Evolutionary conservation across 495 filamentous ascomycete genomes (phyloP).

Genomic region (Penicillium dipodomyicola): DNA sequence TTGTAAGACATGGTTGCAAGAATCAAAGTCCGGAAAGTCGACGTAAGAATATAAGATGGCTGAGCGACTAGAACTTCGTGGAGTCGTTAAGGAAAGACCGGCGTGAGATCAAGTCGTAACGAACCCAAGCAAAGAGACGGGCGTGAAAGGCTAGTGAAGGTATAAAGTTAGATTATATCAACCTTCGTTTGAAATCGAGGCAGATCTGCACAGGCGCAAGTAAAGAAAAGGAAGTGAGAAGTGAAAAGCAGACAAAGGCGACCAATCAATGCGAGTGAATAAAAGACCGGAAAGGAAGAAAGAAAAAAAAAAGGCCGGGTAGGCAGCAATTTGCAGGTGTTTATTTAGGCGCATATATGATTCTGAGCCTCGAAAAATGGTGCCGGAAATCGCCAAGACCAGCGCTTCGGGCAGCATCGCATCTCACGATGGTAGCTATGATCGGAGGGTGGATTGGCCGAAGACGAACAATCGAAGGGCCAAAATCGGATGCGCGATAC

Average conservation of each 20-base stretch:
- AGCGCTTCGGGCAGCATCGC: conserved; percentile 9
- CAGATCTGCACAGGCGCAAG: neutral
- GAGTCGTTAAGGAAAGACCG: conserved; percentile 45
- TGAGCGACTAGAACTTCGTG: conserved; percentile 38
- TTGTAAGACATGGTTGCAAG: conserved; percentile 54
- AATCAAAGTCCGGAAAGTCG: conserved; percentile 31
- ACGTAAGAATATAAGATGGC: conserved; percentile 41
- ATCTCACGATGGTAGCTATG: neutral
- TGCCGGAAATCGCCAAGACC: conserved; percentile 18
- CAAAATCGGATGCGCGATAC: neutral
- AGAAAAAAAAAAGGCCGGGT: neutral
- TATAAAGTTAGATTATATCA: conserved; percentile 12
- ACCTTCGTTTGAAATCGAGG: neutral
- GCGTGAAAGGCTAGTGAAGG: conserved; percentile 22
- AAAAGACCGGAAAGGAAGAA: neutral
- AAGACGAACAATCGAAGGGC: neutral
- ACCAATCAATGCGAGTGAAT: neutral
- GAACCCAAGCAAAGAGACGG: conserved; percentile 31
- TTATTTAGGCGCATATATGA: neutral
- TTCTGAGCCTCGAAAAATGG: conserved; percentile 7
- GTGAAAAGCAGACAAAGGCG: neutral
- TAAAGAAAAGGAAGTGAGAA: neutral
- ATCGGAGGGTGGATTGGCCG: conserved; percentile 7
- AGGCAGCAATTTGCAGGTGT: neutral
- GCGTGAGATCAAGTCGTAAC: conserved; percentile 41